Evolutionary conservation across 2,329 filamentous ascomycete genomes (phyloP).

Genomic region (Verticillium albo-atrum): DNA sequence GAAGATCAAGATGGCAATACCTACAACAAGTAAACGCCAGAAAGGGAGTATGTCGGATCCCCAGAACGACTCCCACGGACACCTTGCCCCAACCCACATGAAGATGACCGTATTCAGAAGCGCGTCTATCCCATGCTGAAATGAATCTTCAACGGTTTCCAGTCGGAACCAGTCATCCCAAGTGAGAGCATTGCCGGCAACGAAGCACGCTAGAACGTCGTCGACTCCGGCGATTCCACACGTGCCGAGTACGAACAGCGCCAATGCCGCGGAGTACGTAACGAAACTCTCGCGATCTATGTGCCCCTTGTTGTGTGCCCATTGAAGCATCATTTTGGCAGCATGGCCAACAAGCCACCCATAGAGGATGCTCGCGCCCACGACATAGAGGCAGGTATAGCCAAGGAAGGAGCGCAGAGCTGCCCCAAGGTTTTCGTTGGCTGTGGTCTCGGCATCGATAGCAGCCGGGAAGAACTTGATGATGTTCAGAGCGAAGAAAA

Average conservation of each 20-base stretch:
- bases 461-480: conserved; percentile 63
- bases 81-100: conserved; percentile 84
- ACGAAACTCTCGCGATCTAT: conserved; percentile 86
- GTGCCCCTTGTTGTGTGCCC: conserved; percentile 74
- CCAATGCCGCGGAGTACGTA: conserved; percentile 79
- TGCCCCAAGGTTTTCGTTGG: conserved; percentile 45
- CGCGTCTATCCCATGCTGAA: conserved; percentile 96
- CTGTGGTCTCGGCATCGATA: conserved; percentile 46
- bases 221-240: conserved; percentile 85
- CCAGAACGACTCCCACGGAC: conserved; percentile 71
- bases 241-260: conserved; percentile 82
- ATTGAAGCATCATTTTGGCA: conserved; percentile 77
- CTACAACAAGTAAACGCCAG: conserved; percentile 68
- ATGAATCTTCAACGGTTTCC: conserved; percentile 81
- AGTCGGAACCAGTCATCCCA: conserved; percentile 94
- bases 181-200: conserved; percentile 86
- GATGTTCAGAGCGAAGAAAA: conserved; percentile 80
- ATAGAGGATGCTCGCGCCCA: conserved; percentile 64
- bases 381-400: conserved; percentile 62
- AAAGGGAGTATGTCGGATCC: conserved; percentile 66
- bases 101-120: conserved; percentile 85
- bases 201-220: conserved; percentile 87
- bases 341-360: conserved; percentile 75
- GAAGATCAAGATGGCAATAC: conserved; percentile 70
- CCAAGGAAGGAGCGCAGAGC: conserved; percentile 65